phyloP scores from a whole-genome alignment of 495 filamentous ascomycete genomes.

The Xylaria acuta region DNA sequence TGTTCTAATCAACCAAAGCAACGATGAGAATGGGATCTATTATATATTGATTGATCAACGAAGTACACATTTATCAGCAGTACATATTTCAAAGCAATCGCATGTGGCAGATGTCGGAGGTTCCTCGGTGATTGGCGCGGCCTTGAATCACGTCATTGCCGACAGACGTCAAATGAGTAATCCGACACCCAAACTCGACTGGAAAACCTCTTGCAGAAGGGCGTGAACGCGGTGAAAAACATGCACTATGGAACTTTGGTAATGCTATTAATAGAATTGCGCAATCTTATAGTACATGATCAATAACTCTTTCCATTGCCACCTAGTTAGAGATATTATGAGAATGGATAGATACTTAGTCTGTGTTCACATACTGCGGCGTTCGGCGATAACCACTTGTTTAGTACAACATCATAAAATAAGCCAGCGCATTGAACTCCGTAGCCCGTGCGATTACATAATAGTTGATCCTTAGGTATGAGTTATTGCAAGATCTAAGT shows the following conservation, averaged over 20 bases:
- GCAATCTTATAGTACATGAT: background rate
- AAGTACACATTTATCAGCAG: constrained; percentile 19
- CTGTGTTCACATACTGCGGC: background rate
- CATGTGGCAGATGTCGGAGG: constrained; percentile 5
- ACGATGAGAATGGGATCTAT: background rate
- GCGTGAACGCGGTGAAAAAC: background rate
- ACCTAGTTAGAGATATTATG: background rate
- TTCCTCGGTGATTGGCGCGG: constrained; percentile 19
- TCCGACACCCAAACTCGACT: background rate
- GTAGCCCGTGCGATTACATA: background rate
- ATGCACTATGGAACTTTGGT: background rate
- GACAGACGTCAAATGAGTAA: background rate
- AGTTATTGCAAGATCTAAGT: background rate
- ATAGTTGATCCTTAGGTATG: background rate
- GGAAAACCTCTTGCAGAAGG: background rate
- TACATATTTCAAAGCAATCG: constrained; percentile 32
- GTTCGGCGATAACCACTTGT: background rate
- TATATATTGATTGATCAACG: constrained; percentile 14
- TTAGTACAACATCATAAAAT: background rate
- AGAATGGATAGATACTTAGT: background rate
- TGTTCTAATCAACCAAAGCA: background rate
- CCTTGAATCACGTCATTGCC: constrained; percentile 30
- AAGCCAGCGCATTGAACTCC: background rate
- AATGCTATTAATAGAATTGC: background rate
- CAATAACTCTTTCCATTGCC: background rate